Conservation (phyloP, 345 rosid species). For the Hibiscus syriacus region DNA sequence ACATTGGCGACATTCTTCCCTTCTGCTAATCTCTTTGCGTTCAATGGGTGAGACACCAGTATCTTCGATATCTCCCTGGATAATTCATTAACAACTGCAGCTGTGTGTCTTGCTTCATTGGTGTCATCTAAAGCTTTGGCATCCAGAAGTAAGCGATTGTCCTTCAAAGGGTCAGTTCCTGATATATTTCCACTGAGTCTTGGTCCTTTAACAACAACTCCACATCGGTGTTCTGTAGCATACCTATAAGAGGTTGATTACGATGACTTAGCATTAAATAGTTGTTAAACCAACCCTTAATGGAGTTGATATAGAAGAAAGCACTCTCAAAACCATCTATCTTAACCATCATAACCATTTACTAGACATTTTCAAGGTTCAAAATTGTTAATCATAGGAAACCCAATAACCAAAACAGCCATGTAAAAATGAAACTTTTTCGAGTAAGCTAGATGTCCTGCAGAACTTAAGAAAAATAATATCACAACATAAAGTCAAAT, state of each 20-base stretch:
- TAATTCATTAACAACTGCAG: conserved; percentile 73
- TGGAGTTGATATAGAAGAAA: neutral
- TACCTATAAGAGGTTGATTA: conserved; percentile 39
- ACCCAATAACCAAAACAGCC: neutral
- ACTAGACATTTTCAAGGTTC: neutral
- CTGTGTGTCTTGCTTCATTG: conserved; percentile 83
- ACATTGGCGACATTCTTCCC: conserved; percentile 84
- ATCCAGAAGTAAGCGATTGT: conserved; percentile 70
- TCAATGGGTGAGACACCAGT: conserved; percentile 64
- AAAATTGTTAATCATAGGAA: neutral
- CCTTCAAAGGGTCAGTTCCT: conserved; percentile 93
- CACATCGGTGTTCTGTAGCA: conserved; percentile 96
- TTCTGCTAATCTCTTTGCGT: conserved; percentile 60
- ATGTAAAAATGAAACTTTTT: neutral
- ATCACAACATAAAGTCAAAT: neutral
- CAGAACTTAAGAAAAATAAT: neutral
- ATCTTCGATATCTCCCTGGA: conserved; percentile 72
- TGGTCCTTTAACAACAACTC: conserved; percentile 95
- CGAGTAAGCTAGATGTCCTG: neutral
- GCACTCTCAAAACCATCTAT: neutral
- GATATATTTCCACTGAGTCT: conserved; percentile 87
- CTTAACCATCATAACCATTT: neutral
- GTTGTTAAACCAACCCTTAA: conserved; percentile 1
- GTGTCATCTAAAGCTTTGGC: conserved; percentile 74
- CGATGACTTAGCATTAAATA: neutral